Conservation (phyloP, 2,329 filamentous ascomycete species). For the Alternaria metachromatica region DNA sequence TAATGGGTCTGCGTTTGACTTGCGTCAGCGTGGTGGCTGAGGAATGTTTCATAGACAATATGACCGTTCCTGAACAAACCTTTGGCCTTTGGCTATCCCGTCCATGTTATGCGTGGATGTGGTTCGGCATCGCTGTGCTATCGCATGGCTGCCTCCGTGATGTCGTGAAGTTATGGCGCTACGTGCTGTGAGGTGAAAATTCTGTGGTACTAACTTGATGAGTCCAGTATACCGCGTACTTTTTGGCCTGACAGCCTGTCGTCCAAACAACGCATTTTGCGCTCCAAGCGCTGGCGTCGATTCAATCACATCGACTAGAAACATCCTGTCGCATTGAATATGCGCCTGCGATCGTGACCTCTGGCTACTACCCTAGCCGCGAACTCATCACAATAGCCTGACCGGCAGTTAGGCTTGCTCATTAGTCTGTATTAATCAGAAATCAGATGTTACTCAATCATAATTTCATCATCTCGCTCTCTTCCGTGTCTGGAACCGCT, state of each 20-base stretch:
- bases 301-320: neutral
- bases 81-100: slow-evolving; percentile 4
- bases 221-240: neutral
- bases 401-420: no score
- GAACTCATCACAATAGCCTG: no score
- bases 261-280: neutral
- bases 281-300: neutral
- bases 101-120: neutral
- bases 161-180: neutral
- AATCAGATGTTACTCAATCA: no score
- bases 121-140: neutral
- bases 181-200: neutral
- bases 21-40: slow-evolving; percentile 59
- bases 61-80: slow-evolving; percentile 62
- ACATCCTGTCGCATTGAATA: neutral
- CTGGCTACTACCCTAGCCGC: no score
- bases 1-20: slow-evolving; percentile 27
- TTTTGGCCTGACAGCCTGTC: neutral
- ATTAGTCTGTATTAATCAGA: no score
- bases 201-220: neutral
- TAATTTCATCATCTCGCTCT: no score
- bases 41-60: slow-evolving; percentile 55
- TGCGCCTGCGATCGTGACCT: neutral
- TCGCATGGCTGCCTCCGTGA: neutral
- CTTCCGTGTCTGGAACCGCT: neutral